Evolutionary conservation across 352 stramenopile genomes (phyloP).

Genomic region (Globisporangium nunn): DNA sequence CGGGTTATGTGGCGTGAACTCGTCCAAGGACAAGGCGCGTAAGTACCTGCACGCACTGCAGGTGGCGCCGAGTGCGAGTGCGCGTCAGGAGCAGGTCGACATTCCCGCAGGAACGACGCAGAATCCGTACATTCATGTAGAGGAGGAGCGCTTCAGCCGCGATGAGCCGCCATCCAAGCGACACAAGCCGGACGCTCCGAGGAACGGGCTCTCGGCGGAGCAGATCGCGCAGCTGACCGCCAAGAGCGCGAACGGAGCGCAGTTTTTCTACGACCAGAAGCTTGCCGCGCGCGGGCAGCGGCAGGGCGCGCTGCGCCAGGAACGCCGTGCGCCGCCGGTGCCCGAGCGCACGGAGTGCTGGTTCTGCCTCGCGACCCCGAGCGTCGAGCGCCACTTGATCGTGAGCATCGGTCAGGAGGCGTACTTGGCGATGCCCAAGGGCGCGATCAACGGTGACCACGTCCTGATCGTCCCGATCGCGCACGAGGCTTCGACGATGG

Average conservation of each 20-base stretch:
- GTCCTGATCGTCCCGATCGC: slow-evolving; percentile 74
- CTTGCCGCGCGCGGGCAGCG: slow-evolving; percentile 47
- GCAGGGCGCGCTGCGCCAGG: slow-evolving; percentile 27
- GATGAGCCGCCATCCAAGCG: slow-evolving; percentile 34
- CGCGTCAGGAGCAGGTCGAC: slow-evolving; percentile 34
- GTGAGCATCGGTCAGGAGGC: slow-evolving; percentile 75
- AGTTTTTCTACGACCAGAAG: slow-evolving; percentile 79
- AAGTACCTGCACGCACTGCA: slow-evolving; percentile 81
- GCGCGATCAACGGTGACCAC: slow-evolving; percentile 70
- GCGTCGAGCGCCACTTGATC: slow-evolving; percentile 73
- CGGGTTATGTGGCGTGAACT: slow-evolving; percentile 48
- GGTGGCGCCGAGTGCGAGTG: slow-evolving; percentile 28
- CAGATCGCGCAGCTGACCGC: slow-evolving; percentile 60
- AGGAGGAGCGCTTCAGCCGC: slow-evolving; percentile 2
- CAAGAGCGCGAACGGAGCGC: slow-evolving; percentile 24
- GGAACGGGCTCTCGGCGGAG: slow-evolving; percentile 39
- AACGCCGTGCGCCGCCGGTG: slow-evolving; percentile 16
- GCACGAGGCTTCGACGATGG: slow-evolving; percentile 53
- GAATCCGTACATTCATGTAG: slow-evolving; percentile 50
- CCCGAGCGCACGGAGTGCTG: slow-evolving; percentile 73
- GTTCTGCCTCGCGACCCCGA: slow-evolving; percentile 78
- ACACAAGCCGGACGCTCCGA: slow-evolving; percentile 19
- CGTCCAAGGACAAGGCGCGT: slow-evolving; percentile 58
- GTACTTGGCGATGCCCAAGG: slow-evolving; percentile 78
- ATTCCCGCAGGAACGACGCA: slow-evolving; percentile 68